A percentile compares a stretch with the other conserved stretches of the same genome.
These are phyloP conservation scores for Saccharomycopsis sp. DNA, from an alignment of 805 yeast species.

Conservation along the genomic window DNA sequence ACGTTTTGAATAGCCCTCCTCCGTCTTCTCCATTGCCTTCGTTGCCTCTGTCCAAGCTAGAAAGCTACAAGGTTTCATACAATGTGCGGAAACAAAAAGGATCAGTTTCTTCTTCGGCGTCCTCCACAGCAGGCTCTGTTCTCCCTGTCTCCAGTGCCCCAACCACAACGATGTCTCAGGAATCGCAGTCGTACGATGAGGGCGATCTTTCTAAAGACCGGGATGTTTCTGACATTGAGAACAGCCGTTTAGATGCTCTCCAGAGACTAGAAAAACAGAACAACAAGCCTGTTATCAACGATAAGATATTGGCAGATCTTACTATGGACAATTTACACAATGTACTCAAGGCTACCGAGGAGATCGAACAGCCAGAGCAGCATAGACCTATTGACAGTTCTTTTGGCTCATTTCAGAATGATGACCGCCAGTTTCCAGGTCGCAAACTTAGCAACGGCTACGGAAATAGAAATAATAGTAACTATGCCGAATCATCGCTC, in stretches of 20 bases:
- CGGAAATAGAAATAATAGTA: neutral
- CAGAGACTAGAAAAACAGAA: conserved; percentile 9
- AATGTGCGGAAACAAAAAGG: neutral
- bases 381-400: neutral
- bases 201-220: neutral
- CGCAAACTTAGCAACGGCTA: neutral
- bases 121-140: neutral
- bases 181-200: neutral
- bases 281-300: neutral
- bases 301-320: neutral
- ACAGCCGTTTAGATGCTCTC: conserved; percentile 14
- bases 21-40: conserved; percentile 1
- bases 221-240: conserved; percentile 6
- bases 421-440: neutral
- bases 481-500: neutral
- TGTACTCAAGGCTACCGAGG: neutral
- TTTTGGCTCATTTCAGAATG: neutral
- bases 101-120: neutral
- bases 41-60: neutral
- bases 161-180: neutral
- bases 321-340: neutral
- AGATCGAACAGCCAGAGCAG: neutral
- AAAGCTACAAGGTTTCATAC: neutral
- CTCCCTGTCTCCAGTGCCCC: neutral
- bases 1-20: neutral